Evolutionary conservation across 495 filamentous ascomycete genomes (phyloP), one percentile per base, ranked within the genome.

Genomic region (Aspergillus conjunctus): DNA sequence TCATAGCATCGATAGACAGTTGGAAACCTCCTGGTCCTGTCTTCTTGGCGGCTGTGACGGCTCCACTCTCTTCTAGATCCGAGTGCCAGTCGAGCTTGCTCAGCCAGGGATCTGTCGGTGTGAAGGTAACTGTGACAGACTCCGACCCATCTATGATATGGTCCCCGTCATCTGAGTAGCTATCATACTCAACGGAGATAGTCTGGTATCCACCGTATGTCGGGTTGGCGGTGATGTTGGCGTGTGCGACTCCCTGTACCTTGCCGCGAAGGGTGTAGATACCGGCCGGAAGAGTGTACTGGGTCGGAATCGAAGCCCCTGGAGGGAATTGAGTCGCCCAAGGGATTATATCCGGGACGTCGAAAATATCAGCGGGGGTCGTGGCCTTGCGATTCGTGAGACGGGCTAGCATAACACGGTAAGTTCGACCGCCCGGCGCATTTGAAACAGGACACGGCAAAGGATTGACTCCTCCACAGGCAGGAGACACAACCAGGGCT

Each of bases 91-190:
- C 60, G 4, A 70, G 14, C 15, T 59, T 56, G 46, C 56, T 60
- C 17, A 50, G 18, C 54, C 54, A 57, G 5, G 43, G 54, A 22
- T 30, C 59, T 54, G 2, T 51, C 9, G 18, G 45, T 33, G 4
- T 32, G 4, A 31, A 8, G 0, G 58, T 67, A 1, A 5, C 14
- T 6, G 56, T 61, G 8, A 67, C 65, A 3, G 39, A 56, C 60
- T 70, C 67, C 3, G 37, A 26, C 0, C 67, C 67, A 11, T 48
- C n/a, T 34, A 67, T 61, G 26, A 65, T 54, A 39, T 61, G 55
- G 4, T 46, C 8, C 0, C 60, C 64, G 26, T 70, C 64, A n/a
- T 70, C 67, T 7, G 67, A 70, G 58, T 60, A 70, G 17, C 67
- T 53, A 12, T 56, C 31, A 39, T 70, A 70, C 2, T 18, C 32